Percentiles rank a stretch among this genome's conserved stretches.
phyloP scores from a whole-genome alignment of 192 early-diverging fungal species.

The Backusella luteola region DNA sequence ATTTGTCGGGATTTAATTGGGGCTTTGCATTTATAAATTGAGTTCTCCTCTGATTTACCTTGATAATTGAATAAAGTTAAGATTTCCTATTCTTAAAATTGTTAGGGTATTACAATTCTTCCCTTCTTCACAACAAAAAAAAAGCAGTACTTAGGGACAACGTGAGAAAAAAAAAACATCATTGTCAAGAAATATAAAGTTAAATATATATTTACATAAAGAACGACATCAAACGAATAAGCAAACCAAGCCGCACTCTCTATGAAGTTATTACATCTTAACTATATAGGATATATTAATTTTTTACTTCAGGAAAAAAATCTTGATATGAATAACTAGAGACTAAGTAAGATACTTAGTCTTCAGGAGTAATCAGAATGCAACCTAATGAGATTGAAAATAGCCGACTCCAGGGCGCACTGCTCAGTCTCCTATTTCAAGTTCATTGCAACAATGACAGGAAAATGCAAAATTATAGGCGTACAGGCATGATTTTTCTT shows the following conservation, averaged over 20 bases:
- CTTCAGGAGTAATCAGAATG: not conserved
- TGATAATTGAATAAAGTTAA: not conserved
- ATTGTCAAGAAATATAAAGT: not conserved
- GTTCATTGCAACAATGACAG: not conserved
- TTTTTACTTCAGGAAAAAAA: not conserved
- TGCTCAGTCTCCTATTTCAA: not conserved
- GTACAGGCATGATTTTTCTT: not conserved
- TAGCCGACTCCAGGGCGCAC: not conserved
- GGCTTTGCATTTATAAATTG: conserved; percentile 1
- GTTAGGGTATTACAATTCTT: not conserved
- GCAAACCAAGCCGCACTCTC: not conserved
- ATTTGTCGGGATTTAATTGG: conserved; percentile 1
- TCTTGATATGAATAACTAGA: not conserved
- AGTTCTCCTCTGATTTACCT: not conserved
- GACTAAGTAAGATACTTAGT: not conserved
- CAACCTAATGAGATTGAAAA: not conserved
- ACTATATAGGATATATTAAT: not conserved
- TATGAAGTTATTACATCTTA: not conserved
- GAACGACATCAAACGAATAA: not conserved
- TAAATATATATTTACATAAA: not conserved
- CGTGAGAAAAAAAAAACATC: not conserved
- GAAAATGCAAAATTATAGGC: not conserved
- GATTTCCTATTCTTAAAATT: not conserved
- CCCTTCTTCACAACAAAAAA: not conserved
- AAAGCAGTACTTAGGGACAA: not conserved